Conservation (phyloP, 805 yeast species). For the Candida orba region DNA sequence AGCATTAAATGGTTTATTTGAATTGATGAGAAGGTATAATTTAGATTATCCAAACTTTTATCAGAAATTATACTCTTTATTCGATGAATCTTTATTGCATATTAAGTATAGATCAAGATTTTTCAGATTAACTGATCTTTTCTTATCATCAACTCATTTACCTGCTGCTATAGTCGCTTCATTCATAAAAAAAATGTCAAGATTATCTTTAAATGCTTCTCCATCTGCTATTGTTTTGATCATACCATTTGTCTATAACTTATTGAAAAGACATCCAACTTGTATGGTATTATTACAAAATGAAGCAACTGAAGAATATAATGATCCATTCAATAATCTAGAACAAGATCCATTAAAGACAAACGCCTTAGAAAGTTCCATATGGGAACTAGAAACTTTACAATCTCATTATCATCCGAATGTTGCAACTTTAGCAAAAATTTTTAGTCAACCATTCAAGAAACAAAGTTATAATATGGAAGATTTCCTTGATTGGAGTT, state of each 20-base stretch:
- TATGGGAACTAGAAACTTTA: constrained; percentile 86
- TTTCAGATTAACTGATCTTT: constrained; percentile 77
- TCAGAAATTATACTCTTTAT: constrained; percentile 68
- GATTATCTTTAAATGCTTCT: constrained; percentile 68
- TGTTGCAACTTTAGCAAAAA: constrained; percentile 84
- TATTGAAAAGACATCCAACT: constrained; percentile 85
- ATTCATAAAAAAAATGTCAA: constrained; percentile 74
- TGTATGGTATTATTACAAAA: constrained; percentile 84
- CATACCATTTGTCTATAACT: constrained; percentile 86
- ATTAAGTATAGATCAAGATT: constrained; percentile 81
- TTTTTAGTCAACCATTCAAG: constrained; percentile 83
- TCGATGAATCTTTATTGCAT: constrained; percentile 70
- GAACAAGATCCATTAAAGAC: constrained; percentile 75
- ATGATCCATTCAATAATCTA: constrained; percentile 58
- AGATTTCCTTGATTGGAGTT: constrained; percentile 91
- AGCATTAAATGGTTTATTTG: constrained; percentile 83
- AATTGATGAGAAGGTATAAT: constrained; percentile 71
- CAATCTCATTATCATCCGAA: constrained; percentile 91
- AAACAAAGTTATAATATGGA: constrained; percentile 85
- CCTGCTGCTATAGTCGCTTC: constrained; percentile 82
- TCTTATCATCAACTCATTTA: constrained; percentile 79
- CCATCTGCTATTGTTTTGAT: constrained; percentile 85
- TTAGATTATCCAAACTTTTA: constrained; percentile 91
- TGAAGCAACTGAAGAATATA: constrained; percentile 24
- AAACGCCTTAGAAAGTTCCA: constrained; percentile 72